Evolutionary conservation across 768 basidiomycete species (phyloP).

Genomic region (Boletellus ananiceps): DNA sequence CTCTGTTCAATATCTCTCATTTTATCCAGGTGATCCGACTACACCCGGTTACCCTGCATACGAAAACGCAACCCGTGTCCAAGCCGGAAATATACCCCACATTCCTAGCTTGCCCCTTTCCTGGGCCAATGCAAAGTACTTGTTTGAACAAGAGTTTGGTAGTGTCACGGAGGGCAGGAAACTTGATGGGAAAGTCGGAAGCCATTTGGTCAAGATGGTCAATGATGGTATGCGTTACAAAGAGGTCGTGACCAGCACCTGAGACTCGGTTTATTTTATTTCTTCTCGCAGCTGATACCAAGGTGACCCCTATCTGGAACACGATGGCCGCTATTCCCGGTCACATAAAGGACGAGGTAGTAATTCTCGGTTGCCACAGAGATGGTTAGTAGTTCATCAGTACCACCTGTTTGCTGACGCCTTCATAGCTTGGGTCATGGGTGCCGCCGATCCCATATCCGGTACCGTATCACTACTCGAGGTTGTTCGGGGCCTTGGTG

Average conservation of each 20-base stretch:
- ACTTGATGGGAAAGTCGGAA: constrained; percentile 49
- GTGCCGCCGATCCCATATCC: constrained; percentile 52
- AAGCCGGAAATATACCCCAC: constrained; percentile 56
- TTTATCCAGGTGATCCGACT: constrained; percentile 72
- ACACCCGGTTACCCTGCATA: constrained; percentile 89
- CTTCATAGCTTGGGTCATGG: constrained; percentile 34
- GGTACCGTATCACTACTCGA: constrained; percentile 57
- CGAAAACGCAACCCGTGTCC: constrained; percentile 63
- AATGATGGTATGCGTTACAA: constrained; percentile 44
- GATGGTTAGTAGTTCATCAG: constrained; percentile 52
- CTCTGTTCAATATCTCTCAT: constrained; percentile 65
- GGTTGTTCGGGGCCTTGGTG: constrained; percentile 51
- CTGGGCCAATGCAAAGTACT: constrained; percentile 74
- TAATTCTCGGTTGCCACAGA: constrained; percentile 84
- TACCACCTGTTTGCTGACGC: not conserved
- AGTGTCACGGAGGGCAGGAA: constrained; percentile 35
- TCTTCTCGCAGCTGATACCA: constrained; percentile 55
- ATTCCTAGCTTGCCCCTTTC: constrained; percentile 87
- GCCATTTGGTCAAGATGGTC: constrained; percentile 42
- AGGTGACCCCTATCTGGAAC: constrained; percentile 90
- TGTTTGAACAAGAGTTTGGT: constrained; percentile 53
- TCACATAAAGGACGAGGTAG: constrained; percentile 76
- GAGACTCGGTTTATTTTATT: not conserved
- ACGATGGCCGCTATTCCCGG: constrained; percentile 80
- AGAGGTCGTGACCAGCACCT: not conserved